Percentiles rank a stretch among this genome's conserved stretches.
Conservation (phyloP, 139 green algal genomes). For the Picochlorum sp. region DNA sequence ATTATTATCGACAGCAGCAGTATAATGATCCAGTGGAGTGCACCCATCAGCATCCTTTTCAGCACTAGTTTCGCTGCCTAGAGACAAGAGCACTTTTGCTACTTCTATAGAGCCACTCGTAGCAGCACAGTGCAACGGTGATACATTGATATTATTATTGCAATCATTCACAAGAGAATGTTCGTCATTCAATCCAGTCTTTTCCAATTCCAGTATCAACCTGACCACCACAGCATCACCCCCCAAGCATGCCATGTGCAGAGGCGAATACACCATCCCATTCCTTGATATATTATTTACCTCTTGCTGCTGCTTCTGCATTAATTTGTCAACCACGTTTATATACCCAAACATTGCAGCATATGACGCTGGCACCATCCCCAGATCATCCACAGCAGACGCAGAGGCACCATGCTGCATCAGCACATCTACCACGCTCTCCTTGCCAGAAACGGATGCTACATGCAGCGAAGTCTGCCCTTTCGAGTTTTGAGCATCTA, state of each 20-base stretch:
- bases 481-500: constrained; percentile 34
- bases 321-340: background rate
- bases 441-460: constrained; percentile 25
- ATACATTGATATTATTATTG: background rate
- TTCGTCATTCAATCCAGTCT: background rate
- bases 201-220: background rate
- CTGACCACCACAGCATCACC: background rate
- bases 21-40: background rate
- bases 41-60: background rate
- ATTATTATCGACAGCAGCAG: background rate
- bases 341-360: constrained; percentile 4
- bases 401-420: background rate
- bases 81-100: constrained; percentile 1
- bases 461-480: constrained; percentile 57
- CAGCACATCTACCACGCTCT: background rate
- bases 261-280: background rate
- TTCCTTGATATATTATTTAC: background rate
- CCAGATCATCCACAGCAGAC: background rate
- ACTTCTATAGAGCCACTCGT: background rate
- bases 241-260: background rate
- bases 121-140: constrained; percentile 5
- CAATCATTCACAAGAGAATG: background rate
- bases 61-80: background rate
- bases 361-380: background rate
- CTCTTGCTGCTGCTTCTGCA: background rate